Evolutionary conservation across 441 rosid genomes (phyloP), one percentile per base, ranked within the genome.

Genomic region (Pelargonium citronellum): DNA sequence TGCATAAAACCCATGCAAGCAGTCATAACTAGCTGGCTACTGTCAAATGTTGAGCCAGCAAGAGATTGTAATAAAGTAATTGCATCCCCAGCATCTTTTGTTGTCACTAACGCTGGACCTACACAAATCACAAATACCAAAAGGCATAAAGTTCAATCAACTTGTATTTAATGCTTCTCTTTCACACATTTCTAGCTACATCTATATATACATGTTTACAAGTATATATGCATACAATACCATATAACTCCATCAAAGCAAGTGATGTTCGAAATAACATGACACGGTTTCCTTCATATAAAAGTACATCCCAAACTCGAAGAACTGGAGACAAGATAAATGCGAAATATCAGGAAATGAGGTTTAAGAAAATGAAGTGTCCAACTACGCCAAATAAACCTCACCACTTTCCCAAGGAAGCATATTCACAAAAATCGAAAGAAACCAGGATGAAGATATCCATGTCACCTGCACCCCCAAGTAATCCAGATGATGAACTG

Each of bases 381-480:
- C 63, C 61, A 9, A 11, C 62, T 67, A 39, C 55, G 79, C 74
- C 39, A 41, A 60, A 43, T 60, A 69, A 75, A 75, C 66, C 91
- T 82, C 64, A 89, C 91, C 95, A 13, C 90, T 84, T 78, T 89
- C 91, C 95, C 95, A 89, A 39, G 95, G 95, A 82, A 89, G 87
- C 77, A 84, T 83, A 76, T 87, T 87, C 16, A 87, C 80, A 81
- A 89, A 89, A 78, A 89, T 87, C 58, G 91, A 89, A 68, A 89
- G 89, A 69, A 89, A 84, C 95, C 95, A 89, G 66, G 95, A 87
- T 71, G 84, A 87, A 66, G 87, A 82, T 51, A 87, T 82, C 95
- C 95, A 89, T 53, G 95, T 77, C 72, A 86, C 90, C 84, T 89
- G 95, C 82, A 89, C 95, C 86, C 95, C 91, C 85, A 89, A 86